Evolutionary conservation across 2,329 filamentous ascomycete genomes (phyloP).

Genomic region (Clonostachys solani): DNA sequence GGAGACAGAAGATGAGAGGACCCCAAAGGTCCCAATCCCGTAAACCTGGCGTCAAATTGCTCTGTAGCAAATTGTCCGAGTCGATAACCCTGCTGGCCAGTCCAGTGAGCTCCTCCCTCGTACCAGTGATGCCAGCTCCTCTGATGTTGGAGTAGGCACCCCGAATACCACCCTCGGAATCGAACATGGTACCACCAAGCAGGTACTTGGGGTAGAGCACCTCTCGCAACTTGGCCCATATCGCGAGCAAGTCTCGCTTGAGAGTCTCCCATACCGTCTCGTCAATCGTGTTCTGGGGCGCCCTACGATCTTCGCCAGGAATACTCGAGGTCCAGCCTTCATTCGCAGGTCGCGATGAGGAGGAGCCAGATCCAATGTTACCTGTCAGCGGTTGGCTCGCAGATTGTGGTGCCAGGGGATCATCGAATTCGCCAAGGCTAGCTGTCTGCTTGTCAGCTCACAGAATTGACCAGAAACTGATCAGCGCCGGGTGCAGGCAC

Average conservation of each 20-base stretch:
- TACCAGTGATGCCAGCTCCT: conserved; percentile 53
- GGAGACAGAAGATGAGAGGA: conserved; percentile 86
- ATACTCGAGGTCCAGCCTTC: conserved; percentile 85
- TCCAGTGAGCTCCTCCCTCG: conserved; percentile 57
- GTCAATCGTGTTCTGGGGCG: conserved; percentile 90
- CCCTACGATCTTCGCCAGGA: conserved; percentile 86
- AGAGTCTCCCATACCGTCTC: conserved; percentile 98
- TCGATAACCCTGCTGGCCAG: conserved; percentile 60
- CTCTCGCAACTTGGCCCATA: conserved; percentile 98
- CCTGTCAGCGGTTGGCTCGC: conserved; percentile 79
- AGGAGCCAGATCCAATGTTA: conserved; percentile 67
- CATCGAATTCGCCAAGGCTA: conserved; percentile 89
- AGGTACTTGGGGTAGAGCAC: conserved; percentile 95
- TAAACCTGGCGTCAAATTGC: conserved; percentile 82
- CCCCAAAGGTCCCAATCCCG: conserved; percentile 99
- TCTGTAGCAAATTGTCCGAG: conserved; percentile 57
- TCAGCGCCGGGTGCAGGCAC: conserved; percentile 6
- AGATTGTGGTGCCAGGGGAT: conserved; percentile 66
- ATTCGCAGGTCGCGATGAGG: conserved; percentile 53
- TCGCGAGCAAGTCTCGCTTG: conserved; percentile 81
- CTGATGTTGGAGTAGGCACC: conserved; percentile 60
- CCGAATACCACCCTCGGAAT: conserved; percentile 46
- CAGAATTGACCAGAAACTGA: neutral
- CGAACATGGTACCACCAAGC: conserved; percentile 65
- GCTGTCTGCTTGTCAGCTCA: conserved; percentile 40